Evolutionary conservation across 805 yeast genomes (phyloP), one percentile per base, ranked within the genome.

Genomic region (Kuraishia cidri): DNA sequence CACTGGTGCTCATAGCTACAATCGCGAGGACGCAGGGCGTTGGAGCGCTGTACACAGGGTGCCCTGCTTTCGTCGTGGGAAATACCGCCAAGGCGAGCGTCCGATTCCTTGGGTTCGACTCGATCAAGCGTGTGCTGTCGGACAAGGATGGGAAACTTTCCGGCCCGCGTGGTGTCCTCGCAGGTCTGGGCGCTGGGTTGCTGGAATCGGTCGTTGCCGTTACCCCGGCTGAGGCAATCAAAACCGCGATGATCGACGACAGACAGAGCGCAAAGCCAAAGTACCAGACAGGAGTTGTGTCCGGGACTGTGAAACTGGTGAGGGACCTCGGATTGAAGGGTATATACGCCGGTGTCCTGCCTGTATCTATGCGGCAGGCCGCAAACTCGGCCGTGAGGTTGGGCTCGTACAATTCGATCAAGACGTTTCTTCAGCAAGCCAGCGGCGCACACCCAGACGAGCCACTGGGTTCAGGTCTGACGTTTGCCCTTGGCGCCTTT

Each of bases 171-270:
- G 97, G 97, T 43, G 94, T 88, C 5, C 38, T 90, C 21, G 98
- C 98, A 2, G 98, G 98, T n/a, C 64, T 92, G 28, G 97, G 97
- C 30, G 98, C 98, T 3, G 98, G 98, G 24, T 70, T 88, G 29
- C 58, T 90, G 39, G 98, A 90, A 54, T 80, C 94, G 36, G 80
- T 87, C 18, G 66, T 88, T 29, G 97, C 97, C 0, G 95, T 92
- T 30, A 90, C 98, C 0, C 98, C 98, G 2, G 87, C 88, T 35
- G 98, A 90, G 57, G 94, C 96, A 23, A 85, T 90, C 58, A 90
- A 90, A 53, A 90, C 97, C 1, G 96, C 94, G 0, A 68, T 88
- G 58, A 92, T 90, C 44, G 98, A 90, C 60, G 98, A 90, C 54
- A 85, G 79, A 43, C 94, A 81, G 56, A 48, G 80, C 4, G 60